Conservation (phyloP, 192 early-diverging fungal species). For the Paraglomus occultum region DNA sequence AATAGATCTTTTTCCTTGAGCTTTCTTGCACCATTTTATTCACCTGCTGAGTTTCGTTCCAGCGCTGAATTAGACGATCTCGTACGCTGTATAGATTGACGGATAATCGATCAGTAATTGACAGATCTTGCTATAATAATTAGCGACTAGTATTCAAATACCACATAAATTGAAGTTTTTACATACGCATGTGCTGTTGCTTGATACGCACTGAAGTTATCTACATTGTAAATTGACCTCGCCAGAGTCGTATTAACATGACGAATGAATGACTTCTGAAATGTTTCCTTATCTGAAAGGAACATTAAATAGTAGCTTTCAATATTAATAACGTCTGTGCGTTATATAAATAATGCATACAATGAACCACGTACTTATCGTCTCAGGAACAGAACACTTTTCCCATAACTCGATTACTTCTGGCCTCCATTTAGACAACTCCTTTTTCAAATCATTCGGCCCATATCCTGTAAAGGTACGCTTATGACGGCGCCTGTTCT, state of each 20-base stretch:
- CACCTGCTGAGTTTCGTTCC: slow-evolving; percentile 92
- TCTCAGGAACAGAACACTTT: slow-evolving; percentile 34
- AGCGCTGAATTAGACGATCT: slow-evolving; percentile 87
- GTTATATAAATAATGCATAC: neutral
- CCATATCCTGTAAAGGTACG: slow-evolving; percentile 32
- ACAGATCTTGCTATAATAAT: neutral
- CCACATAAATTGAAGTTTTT: neutral
- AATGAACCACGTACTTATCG: slow-evolving; percentile 29
- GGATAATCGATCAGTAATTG: neutral
- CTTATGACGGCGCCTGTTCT: slow-evolving; percentile 24
- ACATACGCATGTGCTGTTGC: slow-evolving; percentile 80
- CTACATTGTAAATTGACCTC: slow-evolving; percentile 85
- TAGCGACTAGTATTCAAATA: neutral
- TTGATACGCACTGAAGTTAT: slow-evolving; percentile 91
- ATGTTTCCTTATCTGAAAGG: slow-evolving; percentile 57
- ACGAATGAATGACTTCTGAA: slow-evolving; percentile 84
- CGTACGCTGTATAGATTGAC: slow-evolving; percentile 68
- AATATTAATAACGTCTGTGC: neutral
- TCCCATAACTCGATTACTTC: slow-evolving; percentile 37
- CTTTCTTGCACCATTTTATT: slow-evolving; percentile 7
- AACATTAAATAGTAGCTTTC: slow-evolving; percentile 1
- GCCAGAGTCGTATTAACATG: slow-evolving; percentile 91
- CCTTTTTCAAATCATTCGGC: slow-evolving; percentile 27
- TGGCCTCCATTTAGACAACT: slow-evolving; percentile 14
- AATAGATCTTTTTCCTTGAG: neutral